A percentile compares a stretch with the other conserved stretches of the same genome.
Evolutionary conservation across 495 filamentous ascomycete species (phyloP).

Genomic region (Bombardia bombarda): DNA sequence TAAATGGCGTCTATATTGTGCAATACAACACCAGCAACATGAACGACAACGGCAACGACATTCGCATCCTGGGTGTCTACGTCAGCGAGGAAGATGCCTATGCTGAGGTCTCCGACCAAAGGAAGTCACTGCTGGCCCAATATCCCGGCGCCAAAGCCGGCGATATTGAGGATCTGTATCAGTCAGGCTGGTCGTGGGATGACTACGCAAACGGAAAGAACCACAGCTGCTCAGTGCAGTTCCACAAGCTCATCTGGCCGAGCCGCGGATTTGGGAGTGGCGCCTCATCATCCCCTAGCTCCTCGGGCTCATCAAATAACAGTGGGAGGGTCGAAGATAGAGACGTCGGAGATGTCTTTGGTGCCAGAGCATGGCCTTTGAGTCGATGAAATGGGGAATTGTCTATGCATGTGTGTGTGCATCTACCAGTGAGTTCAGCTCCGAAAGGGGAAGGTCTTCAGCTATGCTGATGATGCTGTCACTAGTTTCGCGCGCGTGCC

Average conservation of each 20-base stretch:
- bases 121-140: not conserved
- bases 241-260: slow-evolving; percentile 3
- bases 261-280: not conserved
- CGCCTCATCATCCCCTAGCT: not conserved
- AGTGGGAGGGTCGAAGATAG: not conserved
- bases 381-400: too few relatives aligned
- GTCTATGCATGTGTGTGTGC: too few relatives aligned
- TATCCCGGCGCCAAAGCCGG: not conserved
- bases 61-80: not conserved
- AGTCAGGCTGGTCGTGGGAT: slow-evolving; percentile 1
- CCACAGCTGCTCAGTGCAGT: slow-evolving; percentile 1
- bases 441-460: too few relatives aligned
- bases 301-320: not conserved
- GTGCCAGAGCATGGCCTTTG: too few relatives aligned
- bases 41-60: not conserved
- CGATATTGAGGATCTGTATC: not conserved
- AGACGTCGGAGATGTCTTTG: too few relatives aligned
- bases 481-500: too few relatives aligned
- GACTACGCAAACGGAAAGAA: not conserved
- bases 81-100: slow-evolving; percentile 1
- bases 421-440: too few relatives aligned
- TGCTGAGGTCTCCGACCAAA: not conserved
- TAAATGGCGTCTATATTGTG: slow-evolving; percentile 1
- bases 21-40: not conserved
- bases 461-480: too few relatives aligned